Evolutionary conservation across 495 filamentous ascomycete species (phyloP).

Genomic region (Aspergillus funiculosus): DNA sequence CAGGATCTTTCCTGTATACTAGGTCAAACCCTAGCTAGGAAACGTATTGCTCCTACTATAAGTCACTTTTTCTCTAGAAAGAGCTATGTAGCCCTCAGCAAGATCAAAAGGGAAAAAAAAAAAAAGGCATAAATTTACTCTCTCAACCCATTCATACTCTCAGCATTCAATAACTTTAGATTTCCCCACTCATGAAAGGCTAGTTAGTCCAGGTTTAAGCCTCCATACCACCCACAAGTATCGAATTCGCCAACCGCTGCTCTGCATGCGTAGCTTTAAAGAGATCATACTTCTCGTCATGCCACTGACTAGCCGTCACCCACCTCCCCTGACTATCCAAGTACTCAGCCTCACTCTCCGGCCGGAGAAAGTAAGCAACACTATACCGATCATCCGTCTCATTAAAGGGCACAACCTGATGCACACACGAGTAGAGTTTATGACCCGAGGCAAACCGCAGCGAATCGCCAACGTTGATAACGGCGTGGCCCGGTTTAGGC

Average conservation of each 20-base stretch:
- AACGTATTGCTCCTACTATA: no score
- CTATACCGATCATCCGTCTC: conserved; percentile 43
- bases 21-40: no score
- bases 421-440: conserved; percentile 49
- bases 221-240: conserved; percentile 20
- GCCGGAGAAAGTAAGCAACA: conserved; percentile 54
- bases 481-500: conserved; percentile 42
- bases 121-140: no score
- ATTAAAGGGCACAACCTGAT: conserved; percentile 47
- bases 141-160: no score
- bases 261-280: conserved; percentile 22
- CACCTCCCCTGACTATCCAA: conserved; percentile 44
- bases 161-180: no score
- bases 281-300: conserved; percentile 53
- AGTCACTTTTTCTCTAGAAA: no score
- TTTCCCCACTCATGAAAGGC: no score
- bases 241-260: conserved; percentile 6
- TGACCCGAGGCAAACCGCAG: conserved; percentile 47
- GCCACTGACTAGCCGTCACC: conserved; percentile 48
- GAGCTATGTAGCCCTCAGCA: no score
- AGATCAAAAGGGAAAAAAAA: no score
- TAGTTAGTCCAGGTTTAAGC: no score
- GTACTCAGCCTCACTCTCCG: conserved; percentile 49
- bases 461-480: conserved; percentile 55
- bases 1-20: no score